Percentiles rank a stretch among this genome's conserved stretches.
These are phyloP conservation scores for Vitis amurensis DNA, from an alignment of 164 flowering plant genomes.

Conservation along the genomic window DNA sequence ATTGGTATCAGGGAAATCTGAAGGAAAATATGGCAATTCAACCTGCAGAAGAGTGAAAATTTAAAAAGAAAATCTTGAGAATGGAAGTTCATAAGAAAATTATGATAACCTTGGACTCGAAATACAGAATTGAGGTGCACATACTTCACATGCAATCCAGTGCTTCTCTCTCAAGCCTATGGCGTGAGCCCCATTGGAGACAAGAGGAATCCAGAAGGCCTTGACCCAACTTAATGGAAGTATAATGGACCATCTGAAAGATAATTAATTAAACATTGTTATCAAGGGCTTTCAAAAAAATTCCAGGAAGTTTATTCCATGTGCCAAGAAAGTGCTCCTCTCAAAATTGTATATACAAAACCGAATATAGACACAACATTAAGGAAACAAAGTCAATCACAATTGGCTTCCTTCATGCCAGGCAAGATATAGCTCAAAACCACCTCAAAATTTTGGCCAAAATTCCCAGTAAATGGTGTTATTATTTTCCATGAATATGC, in stretches of 20 bases:
- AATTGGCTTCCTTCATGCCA: too few relatives aligned
- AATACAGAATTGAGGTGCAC: neutral
- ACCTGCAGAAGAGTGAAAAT: slow-evolving; percentile 41
- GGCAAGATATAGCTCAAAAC: too few relatives aligned
- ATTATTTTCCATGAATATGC: too few relatives aligned
- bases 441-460: too few relatives aligned
- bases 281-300: too few relatives aligned
- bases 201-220: slow-evolving; percentile 75
- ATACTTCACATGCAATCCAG: slow-evolving; percentile 77
- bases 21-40: slow-evolving; percentile 75
- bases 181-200: slow-evolving; percentile 74
- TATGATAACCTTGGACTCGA: neutral
- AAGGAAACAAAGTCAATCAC: too few relatives aligned
- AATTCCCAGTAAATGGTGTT: too few relatives aligned
- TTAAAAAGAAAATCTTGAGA: neutral
- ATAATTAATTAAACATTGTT: neutral
- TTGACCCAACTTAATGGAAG: slow-evolving; percentile 86
- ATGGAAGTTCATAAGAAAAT: too few relatives aligned
- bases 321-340: too few relatives aligned
- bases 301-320: too few relatives aligned
- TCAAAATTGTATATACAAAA: too few relatives aligned
- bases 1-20: slow-evolving; percentile 81
- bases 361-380: too few relatives aligned
- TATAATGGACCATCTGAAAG: slow-evolving; percentile 78
- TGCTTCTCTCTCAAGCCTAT: slow-evolving; percentile 87